Evolutionary conservation across 371 early-diverging fungal genomes (phyloP).

Genomic region (Lichtheimia ramosa): DNA sequence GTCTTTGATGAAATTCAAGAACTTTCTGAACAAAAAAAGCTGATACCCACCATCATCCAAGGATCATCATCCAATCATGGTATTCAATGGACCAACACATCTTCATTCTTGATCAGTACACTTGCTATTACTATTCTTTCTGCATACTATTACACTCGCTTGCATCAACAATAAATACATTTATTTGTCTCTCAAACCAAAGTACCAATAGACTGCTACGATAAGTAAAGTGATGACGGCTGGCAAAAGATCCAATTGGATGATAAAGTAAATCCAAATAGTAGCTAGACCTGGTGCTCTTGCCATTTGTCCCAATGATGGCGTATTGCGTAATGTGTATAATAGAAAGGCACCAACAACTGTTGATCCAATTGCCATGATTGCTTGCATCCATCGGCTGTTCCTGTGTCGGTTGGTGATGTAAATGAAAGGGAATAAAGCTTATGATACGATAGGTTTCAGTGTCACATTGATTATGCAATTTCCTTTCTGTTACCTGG

Average conservation of each 20-base stretch:
- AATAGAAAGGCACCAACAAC: constrained; percentile 53
- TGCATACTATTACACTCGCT: not conserved
- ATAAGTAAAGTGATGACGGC: constrained; percentile 48
- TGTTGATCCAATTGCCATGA: constrained; percentile 44
- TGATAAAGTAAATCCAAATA: constrained; percentile 59
- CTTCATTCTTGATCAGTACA: too few species aligned
- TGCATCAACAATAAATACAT: not conserved
- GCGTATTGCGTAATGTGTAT: constrained; percentile 54
- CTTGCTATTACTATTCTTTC: too few species aligned
- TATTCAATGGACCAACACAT: too few species aligned
- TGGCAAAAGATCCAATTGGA: constrained; percentile 57
- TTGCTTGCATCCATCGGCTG: constrained; percentile 32
- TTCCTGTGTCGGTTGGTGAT: constrained; percentile 54
- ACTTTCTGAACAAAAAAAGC: constrained; percentile 30
- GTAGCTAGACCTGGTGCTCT: constrained; percentile 65
- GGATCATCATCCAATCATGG: too few species aligned
- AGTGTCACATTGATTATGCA: not conserved
- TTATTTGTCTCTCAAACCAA: constrained; percentile 31
- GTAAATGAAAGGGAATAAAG: constrained; percentile 53
- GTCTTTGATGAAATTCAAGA: constrained; percentile 49
- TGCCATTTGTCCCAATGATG: constrained; percentile 65
- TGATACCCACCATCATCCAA: constrained; percentile 15
- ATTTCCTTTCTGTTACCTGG: constrained; percentile 45
- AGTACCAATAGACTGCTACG: constrained; percentile 54
- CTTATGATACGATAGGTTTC: constrained; percentile 20